phyloP scores from a whole-genome alignment of 768 basidiomycete genomes.

The Leccinum barrowsii region DNA sequence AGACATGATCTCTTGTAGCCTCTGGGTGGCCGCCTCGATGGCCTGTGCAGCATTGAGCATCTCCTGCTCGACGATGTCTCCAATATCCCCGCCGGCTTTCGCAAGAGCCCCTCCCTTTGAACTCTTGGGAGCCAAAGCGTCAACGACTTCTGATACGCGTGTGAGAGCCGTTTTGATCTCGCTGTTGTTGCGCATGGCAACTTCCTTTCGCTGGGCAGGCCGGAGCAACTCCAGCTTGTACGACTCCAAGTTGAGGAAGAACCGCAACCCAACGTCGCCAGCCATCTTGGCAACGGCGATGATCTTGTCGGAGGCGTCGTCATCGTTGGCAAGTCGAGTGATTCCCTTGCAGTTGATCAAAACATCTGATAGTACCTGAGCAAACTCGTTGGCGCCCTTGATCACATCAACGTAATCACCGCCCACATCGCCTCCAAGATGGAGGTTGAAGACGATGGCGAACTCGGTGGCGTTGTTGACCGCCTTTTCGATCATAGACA shows the following conservation, averaged over 20 bases:
- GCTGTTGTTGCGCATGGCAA: slow-evolving; percentile 86
- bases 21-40: slow-evolving; percentile 89
- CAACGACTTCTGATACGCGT: slow-evolving; percentile 85
- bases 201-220: slow-evolving; percentile 71
- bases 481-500: slow-evolving; percentile 98
- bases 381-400: slow-evolving; percentile 94
- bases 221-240: slow-evolving; percentile 87
- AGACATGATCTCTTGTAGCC: slow-evolving; percentile 86
- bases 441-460: slow-evolving; percentile 89
- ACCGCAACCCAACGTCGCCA: slow-evolving; percentile 84
- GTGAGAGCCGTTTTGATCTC: slow-evolving; percentile 79
- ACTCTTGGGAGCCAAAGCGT: slow-evolving; percentile 81
- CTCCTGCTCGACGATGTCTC: slow-evolving; percentile 94
- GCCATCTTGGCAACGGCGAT: slow-evolving; percentile 77
- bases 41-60: slow-evolving; percentile 92
- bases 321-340: slow-evolving; percentile 86
- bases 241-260: slow-evolving; percentile 95
- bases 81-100: slow-evolving; percentile 87
- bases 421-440: slow-evolving; percentile 80
- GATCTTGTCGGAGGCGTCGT: slow-evolving; percentile 90
- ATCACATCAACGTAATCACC: slow-evolving; percentile 98
- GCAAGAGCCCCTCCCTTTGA: slow-evolving; percentile 64
- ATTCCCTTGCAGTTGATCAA: slow-evolving; percentile 93
- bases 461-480: slow-evolving; percentile 94
- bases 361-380: slow-evolving; percentile 89